These are phyloP conservation scores for Abrus precatorius DNA, from an alignment of 306 rosid species.

Conservation along the genomic window DNA sequence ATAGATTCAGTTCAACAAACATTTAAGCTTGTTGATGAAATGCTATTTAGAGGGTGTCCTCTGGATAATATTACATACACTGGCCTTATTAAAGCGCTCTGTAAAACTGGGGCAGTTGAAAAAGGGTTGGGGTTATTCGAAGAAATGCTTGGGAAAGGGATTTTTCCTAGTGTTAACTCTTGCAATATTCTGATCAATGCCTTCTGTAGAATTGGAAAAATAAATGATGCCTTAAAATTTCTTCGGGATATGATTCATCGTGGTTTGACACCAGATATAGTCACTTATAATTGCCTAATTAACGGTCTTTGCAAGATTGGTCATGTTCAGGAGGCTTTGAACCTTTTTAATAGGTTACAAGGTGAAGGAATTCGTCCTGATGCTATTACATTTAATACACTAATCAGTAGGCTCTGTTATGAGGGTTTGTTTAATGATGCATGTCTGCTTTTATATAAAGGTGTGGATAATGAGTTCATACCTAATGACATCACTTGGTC, in stretches of 20 bases:
- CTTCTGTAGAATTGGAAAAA: conserved; percentile 75
- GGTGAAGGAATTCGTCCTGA: conserved; percentile 77
- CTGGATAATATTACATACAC: conserved; percentile 83
- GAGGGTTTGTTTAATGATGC: conserved; percentile 76
- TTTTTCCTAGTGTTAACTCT: conserved; percentile 61
- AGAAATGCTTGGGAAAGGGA: conserved; percentile 82
- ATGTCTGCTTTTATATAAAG: conserved; percentile 68
- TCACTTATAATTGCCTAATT: conserved; percentile 84
- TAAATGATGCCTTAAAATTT: conserved; percentile 74
- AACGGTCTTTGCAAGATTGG: conserved; percentile 88
- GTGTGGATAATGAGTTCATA: conserved; percentile 71
- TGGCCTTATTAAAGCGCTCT: conserved; percentile 81
- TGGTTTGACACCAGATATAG: conserved; percentile 80
- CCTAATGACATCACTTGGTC: conserved; percentile 86
- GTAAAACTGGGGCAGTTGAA: conserved; percentile 78
- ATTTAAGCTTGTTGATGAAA: conserved; percentile 79
- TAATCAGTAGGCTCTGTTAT: conserved; percentile 73
- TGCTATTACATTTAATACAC: conserved; percentile 82
- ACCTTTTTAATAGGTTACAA: conserved; percentile 76
- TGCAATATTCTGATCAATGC: conserved; percentile 86
- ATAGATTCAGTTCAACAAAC: conserved; percentile 72
- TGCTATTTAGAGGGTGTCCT: conserved; percentile 82
- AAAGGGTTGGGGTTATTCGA: conserved; percentile 74
- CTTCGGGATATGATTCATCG: conserved; percentile 77
- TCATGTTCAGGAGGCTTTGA: conserved; percentile 66